Evolutionary conservation across 2,329 filamentous ascomycete species (phyloP).

Genomic region (Herpotrichia juniperi): DNA sequence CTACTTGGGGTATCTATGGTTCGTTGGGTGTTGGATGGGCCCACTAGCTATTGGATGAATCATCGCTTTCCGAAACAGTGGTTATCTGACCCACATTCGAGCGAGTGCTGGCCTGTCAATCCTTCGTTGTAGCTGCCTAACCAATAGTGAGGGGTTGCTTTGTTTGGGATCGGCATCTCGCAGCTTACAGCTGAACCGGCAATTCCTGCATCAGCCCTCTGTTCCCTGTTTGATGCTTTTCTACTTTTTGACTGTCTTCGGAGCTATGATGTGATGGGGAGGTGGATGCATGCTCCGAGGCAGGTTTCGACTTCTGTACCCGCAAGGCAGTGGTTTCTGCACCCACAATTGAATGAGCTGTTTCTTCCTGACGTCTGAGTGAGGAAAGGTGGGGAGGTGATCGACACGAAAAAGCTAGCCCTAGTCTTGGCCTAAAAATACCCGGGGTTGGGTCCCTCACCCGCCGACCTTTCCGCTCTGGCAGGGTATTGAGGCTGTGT

Average conservation of each 20-base stretch:
- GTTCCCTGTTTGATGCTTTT: not conserved
- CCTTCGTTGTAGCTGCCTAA: not conserved
- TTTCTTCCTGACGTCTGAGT: too few species aligned
- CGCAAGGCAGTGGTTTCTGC: too few species aligned
- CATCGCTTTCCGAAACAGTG: conserved; percentile 16
- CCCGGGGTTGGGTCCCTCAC: conserved; percentile 11
- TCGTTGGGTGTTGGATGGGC: too few species aligned
- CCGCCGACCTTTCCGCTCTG: not conserved
- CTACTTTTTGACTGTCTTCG: not conserved
- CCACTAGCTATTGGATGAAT: conserved; percentile 9
- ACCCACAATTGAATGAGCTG: too few species aligned
- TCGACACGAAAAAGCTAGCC: not conserved
- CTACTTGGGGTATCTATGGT: too few species aligned
- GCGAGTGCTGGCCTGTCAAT: not conserved
- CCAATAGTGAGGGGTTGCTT: not conserved
- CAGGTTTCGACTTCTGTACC: not conserved
- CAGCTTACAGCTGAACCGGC: not conserved
- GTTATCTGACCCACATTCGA: not conserved
- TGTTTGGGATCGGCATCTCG: not conserved
- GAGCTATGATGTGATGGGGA: not conserved
- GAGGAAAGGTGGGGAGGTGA: conserved; percentile 2
- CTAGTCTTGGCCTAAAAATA: conserved; percentile 15
- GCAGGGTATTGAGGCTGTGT: conserved; percentile 27
- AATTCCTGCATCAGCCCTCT: not conserved
- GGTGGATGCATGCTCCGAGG: not conserved